A percentile compares a stretch with the other conserved stretches of the same genome.
Conservation (phyloP, 1,139 yeast genomes). For the Taphrina pruni region DNA sequence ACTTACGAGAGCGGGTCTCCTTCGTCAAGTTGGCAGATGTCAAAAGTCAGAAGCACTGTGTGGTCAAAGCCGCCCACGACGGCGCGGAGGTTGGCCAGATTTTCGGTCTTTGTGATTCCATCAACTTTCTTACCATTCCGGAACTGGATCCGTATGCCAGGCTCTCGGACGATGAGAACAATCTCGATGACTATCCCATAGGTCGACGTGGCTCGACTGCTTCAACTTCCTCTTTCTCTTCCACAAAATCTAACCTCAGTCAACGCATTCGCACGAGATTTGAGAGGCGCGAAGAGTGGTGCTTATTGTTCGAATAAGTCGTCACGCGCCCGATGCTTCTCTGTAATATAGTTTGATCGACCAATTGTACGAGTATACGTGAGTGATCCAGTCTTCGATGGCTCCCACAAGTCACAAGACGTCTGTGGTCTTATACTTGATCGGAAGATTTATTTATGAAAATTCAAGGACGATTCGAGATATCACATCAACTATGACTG, state of each 20-base stretch:
- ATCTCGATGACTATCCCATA: not conserved
- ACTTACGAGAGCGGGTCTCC: conserved; percentile 7
- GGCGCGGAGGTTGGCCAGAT: not conserved
- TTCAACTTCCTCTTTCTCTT: conserved; percentile 12
- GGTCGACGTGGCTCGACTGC: conserved; percentile 22
- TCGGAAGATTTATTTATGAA: not conserved
- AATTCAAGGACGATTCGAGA: no score
- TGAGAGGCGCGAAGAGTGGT: conserved; percentile 24
- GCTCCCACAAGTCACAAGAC: not conserved
- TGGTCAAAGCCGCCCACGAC: not conserved
- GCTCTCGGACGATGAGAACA: conserved; percentile 15
- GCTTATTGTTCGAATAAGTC: conserved; percentile 18
- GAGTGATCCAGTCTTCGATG: not conserved
- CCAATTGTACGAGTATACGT: not conserved
- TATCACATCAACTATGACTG: no score
- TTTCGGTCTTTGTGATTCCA: not conserved
- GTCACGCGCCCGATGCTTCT: not conserved
- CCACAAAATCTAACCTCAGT: conserved; percentile 17
- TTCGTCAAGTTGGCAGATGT: conserved; percentile 16
- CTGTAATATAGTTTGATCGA: no score
- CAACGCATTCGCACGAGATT: conserved; percentile 15
- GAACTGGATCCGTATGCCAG: conserved; percentile 9
- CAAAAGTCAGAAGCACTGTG: not conserved
- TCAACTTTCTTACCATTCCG: conserved; percentile 14
- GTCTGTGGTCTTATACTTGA: not conserved